These are phyloP conservation scores for Paramecium biaurelia DNA, from an alignment of 73 alveolate species.

Conservation along the genomic window DNA sequence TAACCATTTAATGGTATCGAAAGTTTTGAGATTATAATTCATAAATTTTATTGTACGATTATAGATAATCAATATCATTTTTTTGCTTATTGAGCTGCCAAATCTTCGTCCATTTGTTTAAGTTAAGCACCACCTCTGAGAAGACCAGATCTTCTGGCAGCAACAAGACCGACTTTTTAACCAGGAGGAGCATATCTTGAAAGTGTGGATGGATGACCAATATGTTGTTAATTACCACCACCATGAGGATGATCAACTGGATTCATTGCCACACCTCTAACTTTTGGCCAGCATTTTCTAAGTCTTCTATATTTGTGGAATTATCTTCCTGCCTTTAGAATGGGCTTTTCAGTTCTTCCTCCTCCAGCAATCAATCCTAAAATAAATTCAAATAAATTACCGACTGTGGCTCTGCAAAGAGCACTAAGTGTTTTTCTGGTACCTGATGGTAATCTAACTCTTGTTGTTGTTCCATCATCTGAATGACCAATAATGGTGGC, in stretches of 20 bases:
- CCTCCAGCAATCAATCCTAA: conserved; percentile 93
- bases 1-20: conserved; percentile 24
- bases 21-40: conserved; percentile 14
- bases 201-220: conserved; percentile 88
- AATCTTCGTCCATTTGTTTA: conserved; percentile 40
- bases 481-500: conserved; percentile 93
- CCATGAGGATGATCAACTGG: conserved; percentile 98
- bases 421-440: conserved; percentile 82
- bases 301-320: conserved; percentile 92
- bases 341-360: conserved; percentile 96
- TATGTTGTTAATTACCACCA: conserved; percentile 91
- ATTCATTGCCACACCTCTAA: conserved; percentile 97
- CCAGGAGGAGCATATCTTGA: conserved; percentile 87
- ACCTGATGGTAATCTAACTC: conserved; percentile 91
- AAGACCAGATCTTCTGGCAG: conserved; percentile 93
- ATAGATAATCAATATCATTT: conserved; percentile 30
- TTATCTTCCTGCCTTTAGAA: conserved; percentile 94
- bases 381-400: conserved; percentile 6
- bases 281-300: conserved; percentile 95
- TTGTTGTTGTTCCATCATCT: conserved; percentile 83
- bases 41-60: conserved; percentile 34
- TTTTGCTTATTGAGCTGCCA: background rate
- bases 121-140: conserved; percentile 79
- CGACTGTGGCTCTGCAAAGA: conserved; percentile 93
- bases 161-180: conserved; percentile 87